Percentiles rank a stretch among this genome's conserved stretches.
phyloP scores from a whole-genome alignment of 129 eudicot species.

The Artemisia annua region DNA sequence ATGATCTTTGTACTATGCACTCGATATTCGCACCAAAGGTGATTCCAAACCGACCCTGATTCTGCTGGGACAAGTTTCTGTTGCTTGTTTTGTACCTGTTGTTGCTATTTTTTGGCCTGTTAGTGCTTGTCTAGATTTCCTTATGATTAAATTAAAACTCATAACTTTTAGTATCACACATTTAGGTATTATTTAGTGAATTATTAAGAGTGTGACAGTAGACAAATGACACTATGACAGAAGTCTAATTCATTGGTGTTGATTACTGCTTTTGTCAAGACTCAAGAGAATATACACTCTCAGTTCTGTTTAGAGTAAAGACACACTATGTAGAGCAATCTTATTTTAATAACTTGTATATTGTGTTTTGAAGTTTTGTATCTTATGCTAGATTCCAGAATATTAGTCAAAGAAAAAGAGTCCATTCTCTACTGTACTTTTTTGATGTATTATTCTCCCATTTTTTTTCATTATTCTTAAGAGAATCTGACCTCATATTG shows the following conservation, averaged over 20 bases:
- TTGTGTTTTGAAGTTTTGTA: not conserved
- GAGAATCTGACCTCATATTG: not conserved
- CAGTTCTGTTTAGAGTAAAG: constrained; percentile 21
- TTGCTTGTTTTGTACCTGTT: constrained; percentile 30
- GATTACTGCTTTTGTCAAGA: constrained; percentile 23
- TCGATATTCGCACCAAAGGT: constrained; percentile 1
- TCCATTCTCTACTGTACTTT: not conserved
- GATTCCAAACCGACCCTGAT: constrained; percentile 25
- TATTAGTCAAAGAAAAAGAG: not conserved
- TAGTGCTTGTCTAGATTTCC: constrained; percentile 3
- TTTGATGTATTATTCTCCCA: not conserved
- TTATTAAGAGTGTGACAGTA: not conserved
- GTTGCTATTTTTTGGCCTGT: constrained; percentile 24
- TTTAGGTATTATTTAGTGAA: not conserved
- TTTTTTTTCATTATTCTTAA: not conserved
- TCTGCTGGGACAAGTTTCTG: constrained; percentile 15
- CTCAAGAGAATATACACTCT: constrained; percentile 20
- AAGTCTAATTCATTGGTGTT: not conserved
- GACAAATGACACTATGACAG: not conserved
- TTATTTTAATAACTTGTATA: constrained; percentile 19
- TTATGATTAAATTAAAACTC: not conserved
- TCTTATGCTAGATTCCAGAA: not conserved
- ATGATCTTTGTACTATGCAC: constrained; percentile 9
- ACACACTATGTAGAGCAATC: constrained; percentile 7
- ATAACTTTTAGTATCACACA: too few species aligned